Evolutionary conservation across 1,284 basidiomycete species (phyloP), one percentile per base, ranked within the genome.

Genomic region (Cryptococcus wingfieldii): DNA sequence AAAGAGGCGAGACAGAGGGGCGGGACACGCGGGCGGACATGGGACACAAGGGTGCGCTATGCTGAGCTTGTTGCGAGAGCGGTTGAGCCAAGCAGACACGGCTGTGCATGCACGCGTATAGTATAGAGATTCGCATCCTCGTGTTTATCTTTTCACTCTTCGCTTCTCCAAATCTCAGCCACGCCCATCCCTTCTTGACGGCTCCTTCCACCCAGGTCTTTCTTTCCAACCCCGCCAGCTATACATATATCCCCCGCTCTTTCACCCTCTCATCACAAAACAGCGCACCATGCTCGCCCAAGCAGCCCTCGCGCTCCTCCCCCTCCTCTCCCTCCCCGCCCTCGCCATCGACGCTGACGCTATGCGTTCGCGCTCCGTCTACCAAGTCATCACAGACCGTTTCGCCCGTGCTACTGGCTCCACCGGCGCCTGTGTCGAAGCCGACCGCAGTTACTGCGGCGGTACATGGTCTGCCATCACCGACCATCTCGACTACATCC

Each of bases 321-420:
- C 63, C 14, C 59, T 69, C 10, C 58, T 65, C 47, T 50, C 57
- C n/a, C 50, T 61, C 45, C n/a, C 58, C 27, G 55, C 60, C 0
- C 50, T 57, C 14, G 70, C 66, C 5, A 58, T 75, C 37, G 65
- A 67, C 46, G 58, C 64, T n/a, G 37, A 53, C 10, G 64, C 62
- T 7, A 70, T 73, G 57, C 67, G 75, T 45, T 58, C 68, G 14
- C 65, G 69, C n/a, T 69, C 69, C n/a, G 70, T 77, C 54, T 77
- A 77, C 58, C 75, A 77, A 53, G 54, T 76, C 42, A 53, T 77
- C 27, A 76, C 74, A 10, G 76, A 77, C 55, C 69, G 76, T 43
- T 77, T 77, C 53, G 74, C 74, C 4, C 60, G 65, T 41, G 58
- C 63, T 18, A 60, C 63, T 7, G 62, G 64, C 7, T 56, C 63